phyloP scores from a whole-genome alignment of 2,329 filamentous ascomycete genomes.

The Fusarium sp. region DNA sequence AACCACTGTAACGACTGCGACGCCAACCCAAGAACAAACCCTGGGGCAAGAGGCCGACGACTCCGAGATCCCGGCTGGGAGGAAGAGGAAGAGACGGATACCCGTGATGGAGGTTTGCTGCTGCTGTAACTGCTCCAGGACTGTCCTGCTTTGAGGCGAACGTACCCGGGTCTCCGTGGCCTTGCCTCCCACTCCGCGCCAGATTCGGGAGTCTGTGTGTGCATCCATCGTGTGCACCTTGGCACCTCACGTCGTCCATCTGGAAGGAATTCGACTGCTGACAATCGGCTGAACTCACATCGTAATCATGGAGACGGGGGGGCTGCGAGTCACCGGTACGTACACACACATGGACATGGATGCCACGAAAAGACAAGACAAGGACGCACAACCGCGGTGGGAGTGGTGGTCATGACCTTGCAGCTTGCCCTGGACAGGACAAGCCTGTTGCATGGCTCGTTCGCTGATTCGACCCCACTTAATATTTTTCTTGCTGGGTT shows the following conservation, averaged over 20 bases:
- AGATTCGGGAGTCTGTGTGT: not conserved
- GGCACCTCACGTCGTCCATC: not conserved
- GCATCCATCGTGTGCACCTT: not conserved
- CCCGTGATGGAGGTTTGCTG: not conserved
- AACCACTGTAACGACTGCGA: constrained; percentile 29
- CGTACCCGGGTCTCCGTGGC: not conserved
- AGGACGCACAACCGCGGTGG: constrained; percentile 34
- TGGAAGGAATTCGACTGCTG: constrained; percentile 7
- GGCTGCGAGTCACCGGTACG: constrained; percentile 7
- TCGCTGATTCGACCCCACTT: constrained; percentile 27
- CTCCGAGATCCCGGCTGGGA: constrained; percentile 20
- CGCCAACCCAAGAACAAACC: constrained; percentile 21
- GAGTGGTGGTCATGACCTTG: constrained; percentile 32
- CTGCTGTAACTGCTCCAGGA: not conserved
- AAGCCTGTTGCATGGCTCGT: constrained; percentile 26
- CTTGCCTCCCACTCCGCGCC: not conserved
- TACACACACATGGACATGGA: constrained; percentile 4
- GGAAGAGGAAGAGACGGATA: not conserved
- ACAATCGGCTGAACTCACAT: not conserved
- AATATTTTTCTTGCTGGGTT: constrained; percentile 27
- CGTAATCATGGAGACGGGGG: not conserved
- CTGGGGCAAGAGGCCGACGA: constrained; percentile 21
- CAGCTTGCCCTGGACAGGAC: constrained; percentile 7
- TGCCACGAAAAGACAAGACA: constrained; percentile 17
- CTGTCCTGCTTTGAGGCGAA: not conserved